Conservation (phyloP, 805 yeast genomes). For the Kuraishia capsulata region DNA sequence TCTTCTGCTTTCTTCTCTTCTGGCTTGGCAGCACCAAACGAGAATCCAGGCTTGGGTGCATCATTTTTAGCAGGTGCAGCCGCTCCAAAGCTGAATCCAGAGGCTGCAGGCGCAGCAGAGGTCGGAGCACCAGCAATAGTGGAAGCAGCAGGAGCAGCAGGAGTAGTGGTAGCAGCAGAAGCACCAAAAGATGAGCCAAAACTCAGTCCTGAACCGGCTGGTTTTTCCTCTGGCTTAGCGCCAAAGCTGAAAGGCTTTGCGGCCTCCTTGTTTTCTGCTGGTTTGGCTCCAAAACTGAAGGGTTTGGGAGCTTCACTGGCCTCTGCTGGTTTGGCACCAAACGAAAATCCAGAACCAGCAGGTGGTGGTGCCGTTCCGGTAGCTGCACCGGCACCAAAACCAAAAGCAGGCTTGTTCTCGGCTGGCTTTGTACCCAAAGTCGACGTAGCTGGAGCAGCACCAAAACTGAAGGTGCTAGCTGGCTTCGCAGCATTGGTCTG, state of each 20-base stretch:
- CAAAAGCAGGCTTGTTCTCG: constrained; percentile 1
- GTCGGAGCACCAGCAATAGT: constrained; percentile 2
- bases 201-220: too few species aligned
- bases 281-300: constrained; percentile 11
- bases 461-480: background rate
- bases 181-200: constrained; percentile 7
- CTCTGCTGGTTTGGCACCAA: constrained; percentile 7
- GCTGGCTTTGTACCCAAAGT: background rate
- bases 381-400: background rate
- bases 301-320: constrained; percentile 4
- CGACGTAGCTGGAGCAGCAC: background rate
- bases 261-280: constrained; percentile 3
- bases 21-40: constrained; percentile 7
- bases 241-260: constrained; percentile 9
- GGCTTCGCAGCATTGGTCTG: too few species aligned
- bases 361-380: constrained; percentile 2
- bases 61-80: constrained; percentile 1
- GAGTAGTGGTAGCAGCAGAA: constrained; percentile 3
- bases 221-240: constrained; percentile 4
- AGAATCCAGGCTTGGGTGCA: constrained; percentile 2
- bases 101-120: constrained; percentile 3
- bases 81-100: constrained; percentile 11
- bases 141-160: constrained; percentile 1
- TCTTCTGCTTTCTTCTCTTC: constrained; percentile 2
- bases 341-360: constrained; percentile 7